Conservation (phyloP, 768 basidiomycete species). For the Omphalotus guepiniiformis region DNA sequence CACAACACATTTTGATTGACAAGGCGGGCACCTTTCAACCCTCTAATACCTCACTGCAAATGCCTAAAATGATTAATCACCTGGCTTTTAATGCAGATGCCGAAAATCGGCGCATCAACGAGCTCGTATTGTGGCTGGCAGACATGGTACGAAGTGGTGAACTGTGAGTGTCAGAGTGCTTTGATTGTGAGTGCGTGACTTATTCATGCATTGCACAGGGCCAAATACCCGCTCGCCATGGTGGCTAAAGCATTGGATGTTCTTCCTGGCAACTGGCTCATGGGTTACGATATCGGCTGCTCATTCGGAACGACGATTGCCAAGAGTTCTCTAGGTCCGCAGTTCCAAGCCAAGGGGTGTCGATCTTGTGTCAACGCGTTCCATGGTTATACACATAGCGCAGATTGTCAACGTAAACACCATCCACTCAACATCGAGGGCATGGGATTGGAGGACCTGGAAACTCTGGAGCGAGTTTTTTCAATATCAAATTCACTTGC, state of each 20-base stretch:
- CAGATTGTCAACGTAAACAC: constrained; percentile 25
- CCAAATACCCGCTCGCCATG: constrained; percentile 24
- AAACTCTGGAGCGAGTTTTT: constrained; percentile 28
- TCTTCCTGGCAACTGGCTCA: constrained; percentile 8
- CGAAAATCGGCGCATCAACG: too few relatives aligned
- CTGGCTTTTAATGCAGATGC: too few relatives aligned
- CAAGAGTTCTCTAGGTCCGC: constrained; percentile 13
- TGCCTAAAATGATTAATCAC: too few relatives aligned
- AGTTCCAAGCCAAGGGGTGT: constrained; percentile 4
- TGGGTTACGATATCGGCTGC: constrained; percentile 27
- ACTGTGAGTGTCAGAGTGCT: too few relatives aligned
- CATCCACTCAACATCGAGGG: constrained; percentile 27
- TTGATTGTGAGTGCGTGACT: too few relatives aligned
- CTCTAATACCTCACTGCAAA: too few relatives aligned
- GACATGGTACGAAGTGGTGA: too few relatives aligned
- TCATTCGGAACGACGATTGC: constrained; percentile 15
- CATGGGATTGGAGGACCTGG: constrained; percentile 32
- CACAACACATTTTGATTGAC: too few relatives aligned
- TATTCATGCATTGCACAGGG: too few relatives aligned
- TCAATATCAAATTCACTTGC: constrained; percentile 27
- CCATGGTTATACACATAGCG: constrained; percentile 32
- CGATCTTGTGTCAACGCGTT: constrained; percentile 23
- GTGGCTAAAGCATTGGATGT: constrained; percentile 20
- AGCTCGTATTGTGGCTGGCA: too few relatives aligned
- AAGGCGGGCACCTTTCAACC: too few relatives aligned